Base-by-base conservation (phyloP, 306 rosid species). In the Dalbergia cochinchinensis region DNA sequence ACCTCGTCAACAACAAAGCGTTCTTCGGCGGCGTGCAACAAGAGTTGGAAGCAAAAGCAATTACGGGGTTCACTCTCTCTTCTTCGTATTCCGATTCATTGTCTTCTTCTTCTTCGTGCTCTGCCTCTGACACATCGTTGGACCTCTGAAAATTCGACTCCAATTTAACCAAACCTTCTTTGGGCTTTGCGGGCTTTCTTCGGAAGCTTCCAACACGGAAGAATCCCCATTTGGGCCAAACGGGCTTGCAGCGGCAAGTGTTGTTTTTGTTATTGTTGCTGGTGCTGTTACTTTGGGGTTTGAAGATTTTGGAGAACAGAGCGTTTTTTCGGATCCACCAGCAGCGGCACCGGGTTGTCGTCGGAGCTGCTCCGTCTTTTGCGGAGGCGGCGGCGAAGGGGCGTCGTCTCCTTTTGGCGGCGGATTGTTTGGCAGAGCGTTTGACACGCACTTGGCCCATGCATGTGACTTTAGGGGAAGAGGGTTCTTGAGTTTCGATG, bases 391-490 rank as follows among this genome's bases (percentile, higher is more conserved):
- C 11, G 51, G 69, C 34, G 10, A 26, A 2, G 60, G 18, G 13
- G 14, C 14, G 6, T 2, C 19, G 59, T 41, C 42, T 18, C 9
- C 39, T 57, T 59, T 78, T 57, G 14, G 42, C 65, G 2, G 72
- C 16, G 45, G 67, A 42, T 53, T 86, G 57, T 67, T 87, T 92
- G 77, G 96, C 78, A 34, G 96, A 74, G 77, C 92, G 89, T 55
- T 81, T 65, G 70, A 87, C 96, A 15, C 94, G 86, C 1, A 96
- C 99, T 78, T 96, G 98, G 1, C 99, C 99, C 90, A 96, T 96
- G 94, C 99, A 96, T 6, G 99, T 96, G 74, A 96, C 99, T 51
- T 96, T 96, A 0, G 99, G 99, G 42, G 99, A 96, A 45, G 99
- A 86, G 3, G 99, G 99, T 81, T 96, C 99, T 84, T 90, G 98